A percentile compares a stretch with the other conserved stretches of the same genome.
These are phyloP conservation scores for Phytophthora palmivora DNA, from an alignment of 352 stramenopile genomes.

Conservation along the genomic window DNA sequence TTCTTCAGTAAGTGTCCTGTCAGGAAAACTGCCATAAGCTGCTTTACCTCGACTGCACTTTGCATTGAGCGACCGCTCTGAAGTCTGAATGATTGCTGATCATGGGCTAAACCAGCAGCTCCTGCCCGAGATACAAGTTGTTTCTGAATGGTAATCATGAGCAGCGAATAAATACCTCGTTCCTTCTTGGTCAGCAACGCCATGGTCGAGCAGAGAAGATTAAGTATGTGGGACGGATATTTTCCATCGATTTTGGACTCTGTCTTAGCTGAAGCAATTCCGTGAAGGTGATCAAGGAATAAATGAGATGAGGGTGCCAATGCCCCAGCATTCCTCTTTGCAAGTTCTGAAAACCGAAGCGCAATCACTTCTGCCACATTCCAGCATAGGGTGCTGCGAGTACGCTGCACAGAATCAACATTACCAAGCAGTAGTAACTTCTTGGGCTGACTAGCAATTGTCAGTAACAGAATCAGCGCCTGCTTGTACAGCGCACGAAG, in stretches of 20 bases:
- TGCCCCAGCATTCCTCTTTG: slow-evolving; percentile 38
- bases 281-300: slow-evolving; percentile 81
- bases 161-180: slow-evolving; percentile 68
- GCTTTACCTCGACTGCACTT: slow-evolving; percentile 60
- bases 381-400: slow-evolving; percentile 57
- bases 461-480: slow-evolving; percentile 74
- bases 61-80: slow-evolving; percentile 18
- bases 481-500: slow-evolving; percentile 25
- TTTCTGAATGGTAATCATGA: slow-evolving; percentile 91
- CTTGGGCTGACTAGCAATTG: slow-evolving; percentile 69
- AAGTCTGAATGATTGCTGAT: slow-evolving; percentile 33
- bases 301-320: slow-evolving; percentile 73
- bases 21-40: slow-evolving; percentile 84
- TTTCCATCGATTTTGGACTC: slow-evolving; percentile 32
- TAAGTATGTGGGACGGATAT: slow-evolving; percentile 71
- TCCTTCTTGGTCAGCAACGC: slow-evolving; percentile 69
- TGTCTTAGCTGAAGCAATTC: slow-evolving; percentile 54
- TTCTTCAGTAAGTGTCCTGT: slow-evolving; percentile 70
- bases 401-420: slow-evolving; percentile 37
- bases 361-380: slow-evolving; percentile 70
- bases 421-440: slow-evolving; percentile 64
- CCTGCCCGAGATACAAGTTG: slow-evolving; percentile 63
- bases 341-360: slow-evolving; percentile 50
- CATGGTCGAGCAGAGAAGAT: slow-evolving; percentile 78
- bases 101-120: slow-evolving; percentile 19